Conservation (phyloP, 148 eudicot species). For the Chenopodium suecicum region DNA sequence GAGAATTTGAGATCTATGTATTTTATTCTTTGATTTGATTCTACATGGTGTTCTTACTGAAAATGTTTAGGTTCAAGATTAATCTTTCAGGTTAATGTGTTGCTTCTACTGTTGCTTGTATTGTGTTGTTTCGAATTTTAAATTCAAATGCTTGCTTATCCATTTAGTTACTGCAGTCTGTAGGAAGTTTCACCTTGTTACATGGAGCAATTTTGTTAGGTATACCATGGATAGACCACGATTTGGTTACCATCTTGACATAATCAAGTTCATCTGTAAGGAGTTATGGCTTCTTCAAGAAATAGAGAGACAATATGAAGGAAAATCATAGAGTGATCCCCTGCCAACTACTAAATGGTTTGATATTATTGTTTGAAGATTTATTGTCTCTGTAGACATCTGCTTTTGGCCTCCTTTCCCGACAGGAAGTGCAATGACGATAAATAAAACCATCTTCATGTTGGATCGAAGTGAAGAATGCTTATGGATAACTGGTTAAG, state of each 20-base stretch:
- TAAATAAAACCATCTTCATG: too few relatives aligned
- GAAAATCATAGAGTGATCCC: conserved; percentile 84
- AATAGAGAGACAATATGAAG: conserved; percentile 93
- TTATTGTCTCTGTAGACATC: too few relatives aligned
- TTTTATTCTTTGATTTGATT: not conserved
- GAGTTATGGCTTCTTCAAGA: conserved; percentile 97
- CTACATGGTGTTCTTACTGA: not conserved
- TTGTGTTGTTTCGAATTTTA: not conserved
- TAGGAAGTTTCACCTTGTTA: conserved; percentile 10
- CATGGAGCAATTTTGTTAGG: conserved; percentile 34
- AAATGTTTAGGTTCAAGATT: not conserved
- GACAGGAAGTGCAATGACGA: too few relatives aligned
- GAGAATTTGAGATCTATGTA: too few relatives aligned
- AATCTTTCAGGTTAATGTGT: not conserved
- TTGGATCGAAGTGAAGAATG: too few relatives aligned
- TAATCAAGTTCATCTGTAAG: conserved; percentile 94
- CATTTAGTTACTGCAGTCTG: not conserved
- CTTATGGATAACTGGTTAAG: too few relatives aligned
- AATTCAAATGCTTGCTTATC: not conserved
- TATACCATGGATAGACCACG: conserved; percentile 94
- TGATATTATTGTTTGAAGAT: conserved; percentile 11
- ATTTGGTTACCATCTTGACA: conserved; percentile 91
- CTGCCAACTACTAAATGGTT: not conserved
- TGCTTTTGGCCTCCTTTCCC: too few relatives aligned
- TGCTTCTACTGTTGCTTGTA: not conserved